Base-by-base conservation (phyloP, 2,329 filamentous ascomycete species). In the Hortaea sp. region DNA sequence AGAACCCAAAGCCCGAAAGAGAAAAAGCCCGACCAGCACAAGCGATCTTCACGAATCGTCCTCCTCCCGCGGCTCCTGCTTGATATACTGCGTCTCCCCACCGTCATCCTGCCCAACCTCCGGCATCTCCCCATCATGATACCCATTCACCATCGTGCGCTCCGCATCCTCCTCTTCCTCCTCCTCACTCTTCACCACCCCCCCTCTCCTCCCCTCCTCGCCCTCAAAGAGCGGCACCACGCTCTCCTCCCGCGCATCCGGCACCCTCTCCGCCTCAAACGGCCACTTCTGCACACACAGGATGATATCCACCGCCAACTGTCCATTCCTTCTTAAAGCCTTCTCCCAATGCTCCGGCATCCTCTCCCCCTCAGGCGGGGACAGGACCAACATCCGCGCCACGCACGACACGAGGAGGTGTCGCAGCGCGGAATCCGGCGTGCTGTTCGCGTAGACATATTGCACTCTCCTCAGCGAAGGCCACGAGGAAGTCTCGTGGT, bases 221-320 rank as follows among this genome's bases (percentile, higher is more conserved):
- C 57, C 55, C 43, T 69, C 64, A 30, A 60, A 57, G 29, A 69
- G 63, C 7, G 59, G 60, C 42, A 69, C 60, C 48, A 67, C 58
- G 11, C 62, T 60, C 41, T 71, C 68, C 48, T 70, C 66, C 43
- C 73, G 63, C 49, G 68, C 66, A 64, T 77, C 73, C 6, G 74
- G 74, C 11, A 77, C 67, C 12, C 60, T 59, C 27, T 69, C 64
- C 46, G 69, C 66, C 39, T 74, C 70, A 34, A 77, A 59, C 38
- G 70, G 62, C 74, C 74, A 77, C 52, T 72, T 70, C 63, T 77
- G 74, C 53, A 77, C 73, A 4, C 68, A 66, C 30, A 67, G 60
- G 51, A 77, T 75, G 47, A 77, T 70, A 53, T 77, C 74, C 38
- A 77, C 74, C 2, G 73, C 74, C 44, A 77, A 58, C 55, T 76